These are phyloP conservation scores for Rosa lucieae DNA, from an alignment of 306 rosid genomes.

Conservation along the genomic window DNA sequence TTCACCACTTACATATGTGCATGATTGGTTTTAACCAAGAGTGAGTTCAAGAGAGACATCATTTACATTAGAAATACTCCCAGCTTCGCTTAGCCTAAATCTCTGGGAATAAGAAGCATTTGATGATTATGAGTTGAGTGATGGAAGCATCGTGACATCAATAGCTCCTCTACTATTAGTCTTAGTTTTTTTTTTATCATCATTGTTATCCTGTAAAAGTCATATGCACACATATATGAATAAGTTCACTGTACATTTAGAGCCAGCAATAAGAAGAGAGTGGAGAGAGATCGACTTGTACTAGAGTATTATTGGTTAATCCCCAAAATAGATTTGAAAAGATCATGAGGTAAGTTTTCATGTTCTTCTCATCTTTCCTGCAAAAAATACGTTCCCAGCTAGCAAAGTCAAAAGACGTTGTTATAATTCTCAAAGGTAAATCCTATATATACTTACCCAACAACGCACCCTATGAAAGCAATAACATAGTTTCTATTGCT, in stretches of 20 bases:
- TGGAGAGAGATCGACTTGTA: slow-evolving; percentile 29
- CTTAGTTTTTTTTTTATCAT: slow-evolving; percentile 3
- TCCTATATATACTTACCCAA: background rate
- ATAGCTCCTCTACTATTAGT: background rate
- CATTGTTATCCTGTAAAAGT: slow-evolving; percentile 33
- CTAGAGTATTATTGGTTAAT: slow-evolving; percentile 33
- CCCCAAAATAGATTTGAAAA: slow-evolving; percentile 48
- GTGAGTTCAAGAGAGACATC: slow-evolving; percentile 62
- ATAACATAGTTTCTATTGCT: background rate
- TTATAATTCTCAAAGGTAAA: background rate
- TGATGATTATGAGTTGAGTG: slow-evolving; percentile 27
- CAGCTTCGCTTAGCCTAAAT: background rate
- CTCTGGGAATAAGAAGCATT: background rate
- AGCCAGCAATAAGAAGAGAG: background rate
- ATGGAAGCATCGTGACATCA: slow-evolving; percentile 27
- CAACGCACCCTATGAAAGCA: background rate
- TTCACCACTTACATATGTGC: background rate
- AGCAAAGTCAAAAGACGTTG: background rate
- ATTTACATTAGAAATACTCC: slow-evolving; percentile 28
- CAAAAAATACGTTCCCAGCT: background rate
- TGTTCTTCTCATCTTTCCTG: slow-evolving; percentile 56
- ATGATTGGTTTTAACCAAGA: slow-evolving; percentile 32
- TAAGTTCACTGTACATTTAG: background rate
- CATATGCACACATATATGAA: background rate
- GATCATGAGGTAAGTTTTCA: slow-evolving; percentile 42